Percentiles rank a stretch among this genome's conserved stretches.
Evolutionary conservation across 2,329 filamentous ascomycete species (phyloP).

Genomic region (Neopestalotiopsis sp.): DNA sequence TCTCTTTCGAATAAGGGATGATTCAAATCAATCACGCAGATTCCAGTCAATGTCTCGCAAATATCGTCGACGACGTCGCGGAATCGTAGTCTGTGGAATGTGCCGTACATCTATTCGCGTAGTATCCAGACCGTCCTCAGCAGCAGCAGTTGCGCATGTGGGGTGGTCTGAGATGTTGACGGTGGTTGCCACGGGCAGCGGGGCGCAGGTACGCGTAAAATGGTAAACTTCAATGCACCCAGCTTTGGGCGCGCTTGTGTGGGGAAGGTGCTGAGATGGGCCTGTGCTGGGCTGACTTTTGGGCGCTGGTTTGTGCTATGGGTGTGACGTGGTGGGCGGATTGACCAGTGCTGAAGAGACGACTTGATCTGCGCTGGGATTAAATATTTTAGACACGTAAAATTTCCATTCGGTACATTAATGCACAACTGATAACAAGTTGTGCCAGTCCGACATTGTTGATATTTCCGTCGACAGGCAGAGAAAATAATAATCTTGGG

Average conservation of each 20-base stretch:
- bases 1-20: too few relatives aligned
- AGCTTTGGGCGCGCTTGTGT: neutral
- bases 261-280: neutral
- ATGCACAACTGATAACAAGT: too few relatives aligned
- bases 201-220: neutral
- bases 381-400: neutral
- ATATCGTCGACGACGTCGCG: conserved; percentile 29
- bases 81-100: conserved; percentile 31
- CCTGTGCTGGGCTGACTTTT: neutral
- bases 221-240: too few relatives aligned
- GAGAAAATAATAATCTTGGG: too few relatives aligned
- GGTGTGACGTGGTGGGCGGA: neutral
- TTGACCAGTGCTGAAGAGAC: neutral
- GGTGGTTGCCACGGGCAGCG: conserved; percentile 2
- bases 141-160: neutral
- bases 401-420: too few relatives aligned
- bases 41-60: conserved; percentile 17
- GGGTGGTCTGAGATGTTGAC: conserved; percentile 1
- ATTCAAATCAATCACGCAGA: conserved; percentile 8
- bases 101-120: conserved; percentile 26
- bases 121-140: neutral
- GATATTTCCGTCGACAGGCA: too few relatives aligned
- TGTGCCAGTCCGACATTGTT: too few relatives aligned
- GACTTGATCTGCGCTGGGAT: neutral
- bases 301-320: neutral